A percentile compares a stretch with the other conserved stretches of the same genome.
These are phyloP conservation scores for Penicillium sp. DNA, from an alignment of 2,329 filamentous ascomycete genomes.

Conservation along the genomic window DNA sequence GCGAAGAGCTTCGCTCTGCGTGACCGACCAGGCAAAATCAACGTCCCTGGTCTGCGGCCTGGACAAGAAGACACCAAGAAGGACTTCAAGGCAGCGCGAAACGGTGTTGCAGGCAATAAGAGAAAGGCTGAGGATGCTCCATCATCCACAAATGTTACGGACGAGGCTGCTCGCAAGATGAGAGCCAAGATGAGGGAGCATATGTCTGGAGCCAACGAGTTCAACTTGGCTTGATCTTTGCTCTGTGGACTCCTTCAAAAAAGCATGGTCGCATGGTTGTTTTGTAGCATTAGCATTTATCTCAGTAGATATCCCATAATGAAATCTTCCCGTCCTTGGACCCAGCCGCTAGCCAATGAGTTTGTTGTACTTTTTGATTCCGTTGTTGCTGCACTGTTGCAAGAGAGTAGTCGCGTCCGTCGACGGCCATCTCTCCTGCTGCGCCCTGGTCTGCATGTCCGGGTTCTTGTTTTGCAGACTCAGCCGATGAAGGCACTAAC, in stretches of 20 bases:
- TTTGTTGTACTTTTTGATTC: conserved; percentile 62
- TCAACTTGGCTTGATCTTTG: conserved; percentile 54
- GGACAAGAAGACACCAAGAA: conserved; percentile 49
- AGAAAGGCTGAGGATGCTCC: conserved; percentile 33
- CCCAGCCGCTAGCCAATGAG: conserved; percentile 87
- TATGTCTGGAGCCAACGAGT: conserved; percentile 55
- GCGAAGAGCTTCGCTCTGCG: conserved; percentile 91
- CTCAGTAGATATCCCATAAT: conserved; percentile 88
- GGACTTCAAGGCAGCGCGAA: conserved; percentile 48
- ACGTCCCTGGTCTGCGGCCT: conserved; percentile 51
- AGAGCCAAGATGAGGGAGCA: conserved; percentile 53
- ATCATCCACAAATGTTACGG: conserved; percentile 37
- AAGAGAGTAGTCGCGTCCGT: conserved; percentile 22
- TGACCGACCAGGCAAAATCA: conserved; percentile 82
- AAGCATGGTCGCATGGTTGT: conserved; percentile 26
- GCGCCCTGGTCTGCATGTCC: neutral
- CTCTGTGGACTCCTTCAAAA: conserved; percentile 7
- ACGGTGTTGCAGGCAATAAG: conserved; percentile 37
- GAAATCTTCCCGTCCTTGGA: conserved; percentile 95
- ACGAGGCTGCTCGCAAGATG: conserved; percentile 55
- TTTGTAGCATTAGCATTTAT: conserved; percentile 29
- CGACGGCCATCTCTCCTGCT: conserved; percentile 6
- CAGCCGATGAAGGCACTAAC: neutral
- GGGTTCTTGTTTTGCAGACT: neutral
- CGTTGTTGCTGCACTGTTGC: conserved; percentile 64